These are phyloP conservation scores for Colletotrichum incanum DNA, from an alignment of 2,329 filamentous ascomycete species.

Conservation along the genomic window DNA sequence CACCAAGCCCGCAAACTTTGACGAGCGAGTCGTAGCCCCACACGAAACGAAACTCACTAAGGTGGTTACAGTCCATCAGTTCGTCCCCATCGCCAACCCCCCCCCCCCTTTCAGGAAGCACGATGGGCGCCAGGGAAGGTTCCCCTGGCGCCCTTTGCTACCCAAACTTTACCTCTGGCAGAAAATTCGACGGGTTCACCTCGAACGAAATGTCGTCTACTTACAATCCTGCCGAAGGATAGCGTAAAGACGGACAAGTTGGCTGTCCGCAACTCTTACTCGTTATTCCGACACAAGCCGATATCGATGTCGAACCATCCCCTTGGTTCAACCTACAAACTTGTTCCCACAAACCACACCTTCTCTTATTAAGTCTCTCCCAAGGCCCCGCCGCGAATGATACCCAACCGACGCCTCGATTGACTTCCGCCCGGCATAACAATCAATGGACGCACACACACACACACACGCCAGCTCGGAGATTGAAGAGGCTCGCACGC, in stretches of 20 bases:
- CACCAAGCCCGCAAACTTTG: slow-evolving; percentile 13
- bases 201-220: background rate
- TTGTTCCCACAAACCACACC: too few species aligned
- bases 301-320: background rate
- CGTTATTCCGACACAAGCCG: background rate
- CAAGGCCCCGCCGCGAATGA: background rate
- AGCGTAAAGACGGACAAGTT: background rate
- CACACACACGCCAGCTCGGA: background rate
- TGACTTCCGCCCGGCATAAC: slow-evolving; percentile 19
- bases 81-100: background rate
- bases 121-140: background rate
- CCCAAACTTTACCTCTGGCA: background rate
- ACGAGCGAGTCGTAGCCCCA: background rate
- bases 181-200: background rate
- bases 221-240: background rate
- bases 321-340: background rate
- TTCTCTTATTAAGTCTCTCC: too few species aligned
- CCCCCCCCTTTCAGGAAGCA: background rate
- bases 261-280: background rate
- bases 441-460: background rate
- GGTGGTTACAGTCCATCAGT: background rate
- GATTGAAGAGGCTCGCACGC: background rate
- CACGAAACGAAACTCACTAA: slow-evolving; percentile 24
- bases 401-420: slow-evolving; percentile 2
- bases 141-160: too few species aligned